These are phyloP conservation scores for Fallopia convolvulus DNA, from an alignment of 148 eudicot species.

Conservation along the genomic window DNA sequence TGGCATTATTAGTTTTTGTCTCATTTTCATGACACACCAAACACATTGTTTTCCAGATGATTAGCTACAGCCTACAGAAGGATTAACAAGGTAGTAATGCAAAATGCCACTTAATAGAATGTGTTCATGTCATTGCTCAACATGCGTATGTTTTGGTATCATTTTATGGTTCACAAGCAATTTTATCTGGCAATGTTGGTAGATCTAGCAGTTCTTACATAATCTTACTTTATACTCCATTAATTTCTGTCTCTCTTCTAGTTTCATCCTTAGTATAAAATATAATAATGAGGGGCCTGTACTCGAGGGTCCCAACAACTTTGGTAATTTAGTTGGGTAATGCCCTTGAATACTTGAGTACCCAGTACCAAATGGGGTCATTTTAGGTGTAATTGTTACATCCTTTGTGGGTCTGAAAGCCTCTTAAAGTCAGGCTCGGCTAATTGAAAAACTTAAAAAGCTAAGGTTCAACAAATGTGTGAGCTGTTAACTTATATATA, in stretches of 20 bases:
- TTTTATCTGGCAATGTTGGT: neutral
- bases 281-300: neutral
- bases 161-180: neutral
- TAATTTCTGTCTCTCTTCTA: neutral
- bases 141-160: neutral
- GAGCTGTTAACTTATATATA: neutral
- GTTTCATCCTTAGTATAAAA: slow-evolving; percentile 1
- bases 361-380: neutral
- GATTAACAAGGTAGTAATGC: neutral
- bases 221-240: neutral
- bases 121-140: neutral
- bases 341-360: slow-evolving; percentile 7
- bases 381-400: neutral
- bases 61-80: slow-evolving; percentile 4
- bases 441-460: neutral
- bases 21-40: slow-evolving; percentile 7
- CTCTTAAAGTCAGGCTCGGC: neutral
- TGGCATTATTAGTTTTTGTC: neutral
- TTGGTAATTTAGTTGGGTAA: slow-evolving; percentile 1
- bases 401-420: slow-evolving; percentile 4
- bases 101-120: neutral
- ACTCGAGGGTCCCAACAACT: neutral
- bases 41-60: neutral
- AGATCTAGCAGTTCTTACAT: neutral
- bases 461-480: neutral